Conservation (phyloP, 495 filamentous ascomycete species). For the Apiosordaria backusii region DNA sequence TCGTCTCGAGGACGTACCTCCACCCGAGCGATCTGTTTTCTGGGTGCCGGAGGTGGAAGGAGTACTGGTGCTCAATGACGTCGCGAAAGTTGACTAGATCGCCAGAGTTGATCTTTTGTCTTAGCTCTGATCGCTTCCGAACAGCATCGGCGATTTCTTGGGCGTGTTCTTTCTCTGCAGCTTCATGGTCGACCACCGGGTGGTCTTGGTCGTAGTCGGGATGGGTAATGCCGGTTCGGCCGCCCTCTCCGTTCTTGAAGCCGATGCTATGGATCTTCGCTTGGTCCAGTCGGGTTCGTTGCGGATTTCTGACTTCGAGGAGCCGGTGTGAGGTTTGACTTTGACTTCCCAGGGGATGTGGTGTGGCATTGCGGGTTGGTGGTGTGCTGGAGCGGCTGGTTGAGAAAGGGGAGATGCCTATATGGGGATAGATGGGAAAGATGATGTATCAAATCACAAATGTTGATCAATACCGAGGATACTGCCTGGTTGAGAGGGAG, state of each 20-base stretch:
- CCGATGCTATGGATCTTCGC: slow-evolving; percentile 15
- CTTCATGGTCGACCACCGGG: neutral
- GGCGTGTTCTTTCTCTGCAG: neutral
- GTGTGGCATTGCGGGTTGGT: neutral
- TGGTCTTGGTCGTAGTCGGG: neutral
- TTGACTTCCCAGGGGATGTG: slow-evolving; percentile 12
- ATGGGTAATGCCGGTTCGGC: slow-evolving; percentile 7
- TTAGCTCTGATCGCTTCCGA: slow-evolving; percentile 9
- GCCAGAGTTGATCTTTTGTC: neutral
- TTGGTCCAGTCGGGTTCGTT: slow-evolving; percentile 14
- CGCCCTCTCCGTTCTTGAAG: slow-evolving; percentile 12
- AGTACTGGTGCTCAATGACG: slow-evolving; percentile 13
- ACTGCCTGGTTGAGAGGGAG: neutral
- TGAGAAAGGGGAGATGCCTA: neutral
- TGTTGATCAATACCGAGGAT: neutral
- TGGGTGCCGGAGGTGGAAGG: slow-evolving; percentile 15
- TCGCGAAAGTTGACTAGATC: slow-evolving; percentile 21
- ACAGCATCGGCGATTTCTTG: slow-evolving; percentile 6
- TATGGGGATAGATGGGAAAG: neutral
- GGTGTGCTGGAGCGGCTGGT: neutral
- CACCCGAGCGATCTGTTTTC: slow-evolving; percentile 18
- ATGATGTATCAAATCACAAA: neutral
- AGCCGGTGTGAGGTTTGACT: slow-evolving; percentile 15
- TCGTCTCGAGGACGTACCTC: slow-evolving; percentile 20
- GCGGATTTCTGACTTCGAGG: slow-evolving; percentile 9